Evolutionary conservation across 2,329 filamentous ascomycete species (phyloP).

Genomic region (Pezicula radicicola): DNA sequence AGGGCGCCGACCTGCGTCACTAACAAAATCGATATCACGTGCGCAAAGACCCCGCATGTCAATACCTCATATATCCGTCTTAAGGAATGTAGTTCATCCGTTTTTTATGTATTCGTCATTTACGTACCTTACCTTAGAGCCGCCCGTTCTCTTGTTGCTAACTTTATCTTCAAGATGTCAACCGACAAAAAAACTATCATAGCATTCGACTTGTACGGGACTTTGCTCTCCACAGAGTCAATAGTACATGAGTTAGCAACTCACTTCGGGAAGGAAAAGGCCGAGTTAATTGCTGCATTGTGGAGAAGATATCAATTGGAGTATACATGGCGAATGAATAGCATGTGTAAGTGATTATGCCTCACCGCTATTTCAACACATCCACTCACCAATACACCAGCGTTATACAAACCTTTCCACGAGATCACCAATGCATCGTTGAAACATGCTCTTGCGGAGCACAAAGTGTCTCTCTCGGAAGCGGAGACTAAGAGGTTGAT

Average conservation of each 20-base stretch:
- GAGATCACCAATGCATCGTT: constrained; percentile 62
- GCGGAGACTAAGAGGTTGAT: constrained; percentile 50
- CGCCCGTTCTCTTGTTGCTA: neutral
- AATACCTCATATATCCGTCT: neutral
- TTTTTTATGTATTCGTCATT: too few relatives aligned
- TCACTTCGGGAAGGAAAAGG: constrained; percentile 55
- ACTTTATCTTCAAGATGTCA: constrained; percentile 12
- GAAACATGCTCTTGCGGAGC: constrained; percentile 60
- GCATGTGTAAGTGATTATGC: constrained; percentile 57
- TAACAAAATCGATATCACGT: neutral
- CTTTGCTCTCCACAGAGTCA: constrained; percentile 68
- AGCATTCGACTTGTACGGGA: constrained; percentile 76
- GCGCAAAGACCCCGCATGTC: neutral
- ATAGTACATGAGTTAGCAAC: constrained; percentile 57
- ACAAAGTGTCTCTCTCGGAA: constrained; percentile 40
- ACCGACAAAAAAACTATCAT: constrained; percentile 43
- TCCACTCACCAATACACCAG: constrained; percentile 34
- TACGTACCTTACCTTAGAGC: too few relatives aligned
- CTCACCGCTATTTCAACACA: neutral
- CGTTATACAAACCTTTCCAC: constrained; percentile 58
- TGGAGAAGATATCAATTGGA: constrained; percentile 73
- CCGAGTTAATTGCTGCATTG: constrained; percentile 51
- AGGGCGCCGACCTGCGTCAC: too few relatives aligned
- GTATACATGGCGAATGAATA: constrained; percentile 74
- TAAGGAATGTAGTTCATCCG: neutral